These are phyloP conservation scores for Aurinia saxatilis DNA, from an alignment of 345 rosid genomes.

Conservation along the genomic window DNA sequence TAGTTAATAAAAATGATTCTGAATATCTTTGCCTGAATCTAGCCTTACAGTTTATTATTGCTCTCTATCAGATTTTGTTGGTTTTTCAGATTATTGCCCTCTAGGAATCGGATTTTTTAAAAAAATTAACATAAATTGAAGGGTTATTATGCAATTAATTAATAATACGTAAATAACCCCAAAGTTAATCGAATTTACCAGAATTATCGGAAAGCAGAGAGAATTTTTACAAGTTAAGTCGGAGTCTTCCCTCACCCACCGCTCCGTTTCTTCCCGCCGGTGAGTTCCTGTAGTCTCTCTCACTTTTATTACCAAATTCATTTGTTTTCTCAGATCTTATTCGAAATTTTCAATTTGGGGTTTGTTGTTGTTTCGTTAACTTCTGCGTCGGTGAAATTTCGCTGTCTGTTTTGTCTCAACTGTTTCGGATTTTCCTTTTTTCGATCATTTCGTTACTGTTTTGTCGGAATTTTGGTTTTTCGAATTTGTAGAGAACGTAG, in stretches of 20 bases:
- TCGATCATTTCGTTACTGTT: neutral
- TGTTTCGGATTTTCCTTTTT: neutral
- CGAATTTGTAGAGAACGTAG: neutral
- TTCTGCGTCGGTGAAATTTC: no score
- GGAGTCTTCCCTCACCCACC: neutral
- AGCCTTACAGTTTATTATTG: neutral
- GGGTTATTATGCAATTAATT: constrained; percentile 12
- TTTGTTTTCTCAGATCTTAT: neutral
- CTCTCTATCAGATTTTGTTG: neutral
- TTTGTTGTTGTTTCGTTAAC: no score
- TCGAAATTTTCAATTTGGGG: neutral
- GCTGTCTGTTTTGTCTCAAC: neutral
- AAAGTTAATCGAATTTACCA: neutral
- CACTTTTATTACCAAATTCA: neutral
- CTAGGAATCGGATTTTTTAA: neutral
- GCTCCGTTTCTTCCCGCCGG: neutral
- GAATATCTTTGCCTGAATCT: no score
- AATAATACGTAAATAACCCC: neutral
- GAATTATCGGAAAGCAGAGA: neutral
- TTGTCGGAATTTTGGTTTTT: neutral
- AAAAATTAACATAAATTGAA: constrained; percentile 4
- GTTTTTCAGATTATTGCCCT: neutral
- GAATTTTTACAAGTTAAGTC: constrained; percentile 5
- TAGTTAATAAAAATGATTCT: no score
- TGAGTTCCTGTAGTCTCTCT: neutral